These are phyloP conservation scores for Bipolaris gigantea DNA, from an alignment of 2,329 filamentous ascomycete species.

Conservation along the genomic window DNA sequence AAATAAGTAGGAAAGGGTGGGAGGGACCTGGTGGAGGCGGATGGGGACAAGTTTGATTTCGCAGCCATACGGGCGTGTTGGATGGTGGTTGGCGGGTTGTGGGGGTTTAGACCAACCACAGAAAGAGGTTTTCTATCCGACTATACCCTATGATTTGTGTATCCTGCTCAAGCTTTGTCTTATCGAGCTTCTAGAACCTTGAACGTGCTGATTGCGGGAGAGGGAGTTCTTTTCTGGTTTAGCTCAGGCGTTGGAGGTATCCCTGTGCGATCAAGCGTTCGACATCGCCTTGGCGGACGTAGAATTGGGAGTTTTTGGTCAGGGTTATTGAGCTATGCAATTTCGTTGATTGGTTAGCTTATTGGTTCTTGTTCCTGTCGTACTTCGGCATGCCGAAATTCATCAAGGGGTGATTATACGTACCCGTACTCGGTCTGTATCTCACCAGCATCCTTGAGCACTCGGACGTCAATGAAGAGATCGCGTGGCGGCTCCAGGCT, in stretches of 20 bases:
- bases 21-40: background rate
- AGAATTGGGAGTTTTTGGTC: conserved; percentile 98
- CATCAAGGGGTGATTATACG: conserved; percentile 42
- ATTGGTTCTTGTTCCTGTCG: background rate
- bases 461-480: conserved; percentile 93
- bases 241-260: conserved; percentile 87
- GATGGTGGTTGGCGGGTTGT: background rate
- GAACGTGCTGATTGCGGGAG: background rate
- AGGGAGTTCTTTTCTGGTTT: conserved; percentile 42
- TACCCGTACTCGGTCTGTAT: conserved; percentile 99
- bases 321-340: conserved; percentile 78
- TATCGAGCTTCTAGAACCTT: background rate
- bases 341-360: background rate
- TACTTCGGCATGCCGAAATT: background rate
- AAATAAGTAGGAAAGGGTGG: background rate
- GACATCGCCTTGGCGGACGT: conserved; percentile 92
- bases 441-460: conserved; percentile 94
- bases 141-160: background rate
- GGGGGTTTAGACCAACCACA: background rate
- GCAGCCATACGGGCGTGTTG: background rate
- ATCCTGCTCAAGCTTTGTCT: background rate
- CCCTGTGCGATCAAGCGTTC: conserved; percentile 92
- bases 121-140: background rate
- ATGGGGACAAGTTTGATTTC: background rate
- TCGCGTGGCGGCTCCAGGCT: conserved; percentile 92